Evolutionary conservation across 2,329 filamentous ascomycete genomes (phyloP).

Genomic region (Beauveria brongniartii): DNA sequence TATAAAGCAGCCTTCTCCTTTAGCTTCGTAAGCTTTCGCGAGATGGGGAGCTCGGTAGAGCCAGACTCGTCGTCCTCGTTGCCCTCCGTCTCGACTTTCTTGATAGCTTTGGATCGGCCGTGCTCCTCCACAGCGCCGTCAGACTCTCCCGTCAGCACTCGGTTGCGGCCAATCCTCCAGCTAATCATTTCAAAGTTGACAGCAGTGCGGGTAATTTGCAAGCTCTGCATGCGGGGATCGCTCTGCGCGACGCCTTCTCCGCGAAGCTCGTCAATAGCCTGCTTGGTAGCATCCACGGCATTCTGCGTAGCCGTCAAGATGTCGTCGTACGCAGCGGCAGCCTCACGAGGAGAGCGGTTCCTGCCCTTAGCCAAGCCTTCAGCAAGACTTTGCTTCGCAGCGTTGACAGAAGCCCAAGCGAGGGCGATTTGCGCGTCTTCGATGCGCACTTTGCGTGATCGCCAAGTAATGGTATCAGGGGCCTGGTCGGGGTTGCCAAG

Average conservation of each 20-base stretch:
- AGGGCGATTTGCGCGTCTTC: conserved; percentile 89
- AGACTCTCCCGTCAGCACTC: conserved; percentile 73
- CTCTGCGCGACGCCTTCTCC: conserved; percentile 77
- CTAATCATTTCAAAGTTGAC: conserved; percentile 92
- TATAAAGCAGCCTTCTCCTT: conserved; percentile 86
- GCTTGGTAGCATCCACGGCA: conserved; percentile 85
- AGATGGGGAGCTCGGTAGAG: conserved; percentile 56
- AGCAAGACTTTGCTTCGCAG: conserved; percentile 41
- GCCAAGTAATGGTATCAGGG: conserved; percentile 76
- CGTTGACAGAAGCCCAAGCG: conserved; percentile 63
- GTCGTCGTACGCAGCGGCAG: conserved; percentile 82
- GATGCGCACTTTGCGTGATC: conserved; percentile 74
- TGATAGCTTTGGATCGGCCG: conserved; percentile 44
- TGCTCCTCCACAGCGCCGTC: conserved; percentile 62
- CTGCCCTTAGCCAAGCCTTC: conserved; percentile 37
- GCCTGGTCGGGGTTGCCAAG: conserved; percentile 44
- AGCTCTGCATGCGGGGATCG: conserved; percentile 79
- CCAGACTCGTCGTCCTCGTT: conserved; percentile 34
- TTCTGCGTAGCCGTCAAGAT: conserved; percentile 88
- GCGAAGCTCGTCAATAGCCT: conserved; percentile 82
- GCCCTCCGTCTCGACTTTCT: conserved; percentile 25
- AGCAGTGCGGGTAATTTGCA: conserved; percentile 86
- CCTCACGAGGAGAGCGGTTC: conserved; percentile 50
- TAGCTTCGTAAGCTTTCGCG: conserved; percentile 69
- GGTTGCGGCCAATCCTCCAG: conserved; percentile 89